Base-by-base conservation (phyloP, 2,329 filamentous ascomycete genomes). In the Harringtonia aguacate region DNA sequence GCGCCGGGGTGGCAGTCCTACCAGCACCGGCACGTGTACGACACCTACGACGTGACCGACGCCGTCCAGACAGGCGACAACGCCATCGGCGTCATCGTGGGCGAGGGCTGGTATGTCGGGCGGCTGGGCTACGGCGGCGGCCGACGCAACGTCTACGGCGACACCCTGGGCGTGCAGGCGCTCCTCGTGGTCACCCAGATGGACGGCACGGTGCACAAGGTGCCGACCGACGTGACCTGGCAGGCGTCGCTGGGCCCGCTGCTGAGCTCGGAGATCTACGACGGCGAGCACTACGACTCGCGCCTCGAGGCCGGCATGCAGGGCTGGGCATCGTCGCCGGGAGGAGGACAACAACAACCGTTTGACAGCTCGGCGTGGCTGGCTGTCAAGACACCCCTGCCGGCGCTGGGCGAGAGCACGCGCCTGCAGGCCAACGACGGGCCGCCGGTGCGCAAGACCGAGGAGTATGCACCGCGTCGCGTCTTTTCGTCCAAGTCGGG, bases 211-310 rank as follows among this genome's bases (percentile, higher is more conserved):
- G 15, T 35, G 4, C 20, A 39, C 15, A 39, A 29, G 12, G 30
- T 22, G 13, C 30, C 13, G n/a, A 44, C 43, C 1, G 47, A 49
- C 30, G 4, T 13, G 14, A 21, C 38, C 20, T 52, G 46, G 51
- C 21, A 22, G 57, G 55, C 2, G 51, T 44, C 4, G 51, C 50
- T 6, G 59, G 65, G 0, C 55, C 65, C 1, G 3, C 56, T 67
- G 1, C 44, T 61, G 2, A 49, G 49, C 0, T 60, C 61, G 1
- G 68, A 72, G 22, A 62, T 77, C 4, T 76, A 75, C 46, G 61
- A 76, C 48, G 74, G 74, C 15, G 73, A 78, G 44, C 50, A 60
- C 0, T 76, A 70, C 44, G 69, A 77, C 50, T 56, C 60, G 0
- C 55, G 57, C 4, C 51, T 56, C 7, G 56, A 55, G 36, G n/a